Evolutionary conservation across 768 basidiomycete genomes (phyloP), one percentile per base, ranked within the genome.

Genomic region (Tubosaeta sp.): DNA sequence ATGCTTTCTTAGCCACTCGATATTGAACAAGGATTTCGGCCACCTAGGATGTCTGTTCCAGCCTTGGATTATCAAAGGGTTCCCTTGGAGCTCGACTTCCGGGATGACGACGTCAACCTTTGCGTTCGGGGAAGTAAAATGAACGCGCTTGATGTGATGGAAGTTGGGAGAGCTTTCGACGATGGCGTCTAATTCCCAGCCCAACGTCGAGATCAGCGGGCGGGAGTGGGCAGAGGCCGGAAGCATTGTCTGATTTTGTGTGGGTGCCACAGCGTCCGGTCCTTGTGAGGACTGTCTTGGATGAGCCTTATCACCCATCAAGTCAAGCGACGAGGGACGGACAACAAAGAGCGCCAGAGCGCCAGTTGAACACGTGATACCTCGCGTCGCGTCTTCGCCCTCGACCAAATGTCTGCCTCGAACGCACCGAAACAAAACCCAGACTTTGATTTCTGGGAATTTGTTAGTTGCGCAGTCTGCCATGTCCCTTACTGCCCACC

Each of bases 391-490:
- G 58, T 51, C 32, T n/a, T 29, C 29, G 33, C 33, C 37, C 37
- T 14, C 46, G 26, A 37, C 3, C 22, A 22, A 22, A 60, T 63
- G 63, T 53, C 59, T 2, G 49, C 29, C 42, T 38, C 44, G 26
- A 52, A 55, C 39, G 34, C 17, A 4, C 27, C 19, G 14, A 48
- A 29, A 29, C 52, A 49, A 35, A 54, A 63, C 14, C 53, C 59
- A 4, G 71, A 72, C 1, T 75, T 80, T 51, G 83, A 86, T 57
- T 86, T 89, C 65, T 93, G 91, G 90, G 85, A 90, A 42, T 90
- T 88, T 55, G 84, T 90, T 6, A 69, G 71, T 49, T 93, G 91
- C 60, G 72, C 79, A 0, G 74, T 78, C 62, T 93, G 91, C 59
- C 83, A 84, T 56, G 74, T 88, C 26, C 79, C 83, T 0, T 92